Base-by-base conservation (phyloP, 495 filamentous ascomycete species). In the Podospora appendiculata region DNA sequence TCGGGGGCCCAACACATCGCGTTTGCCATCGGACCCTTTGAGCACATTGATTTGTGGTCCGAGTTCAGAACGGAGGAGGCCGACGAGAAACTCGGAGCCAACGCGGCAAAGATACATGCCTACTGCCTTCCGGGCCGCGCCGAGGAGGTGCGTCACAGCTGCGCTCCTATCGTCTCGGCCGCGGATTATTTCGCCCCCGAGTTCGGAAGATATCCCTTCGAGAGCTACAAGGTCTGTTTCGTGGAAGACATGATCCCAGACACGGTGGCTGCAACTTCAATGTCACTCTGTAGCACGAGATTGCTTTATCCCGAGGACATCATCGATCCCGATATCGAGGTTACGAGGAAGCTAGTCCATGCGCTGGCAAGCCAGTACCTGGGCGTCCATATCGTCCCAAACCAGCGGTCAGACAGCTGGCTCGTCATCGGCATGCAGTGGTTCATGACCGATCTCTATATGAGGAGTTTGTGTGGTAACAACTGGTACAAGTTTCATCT, bases 401-500 rank as follows among this genome's bases (percentile, higher is more conserved):
- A 87, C 58, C 78, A 85, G 34, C 80, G 84, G 39, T 73, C 70
- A n/a, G 93, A 99, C 63, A 84, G 76, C 12, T 99, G 93, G 93
- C 80, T 90, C n/a, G 85, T 90, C 9, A 80, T 92, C 55, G 94
- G 93, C 4, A 85, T 95, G 46, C 85, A 90, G 17, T 91, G 88
- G 76, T 96, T 87, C 69, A 92, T 97, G 72, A 89, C 94, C 8
- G 90, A 93, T 54, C 78, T 87, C 2, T 97, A 92, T 67, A 86
- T 97, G 82, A 88, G 81, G 58, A 82, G 77, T 50, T 74, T 99
- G 12, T 92, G 87, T 65, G 93, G 93, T 2, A 95, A 92, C 56
- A 99, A 99, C 61, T 89, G 95, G 61, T 92, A 93, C 58, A 76
- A 88, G 16, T 96, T 88, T 61, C 86, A 88, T n/a, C 80, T 93